Base-by-base conservation (phyloP, 257 asterid genomes). In the Solanum corneliomulleri region DNA sequence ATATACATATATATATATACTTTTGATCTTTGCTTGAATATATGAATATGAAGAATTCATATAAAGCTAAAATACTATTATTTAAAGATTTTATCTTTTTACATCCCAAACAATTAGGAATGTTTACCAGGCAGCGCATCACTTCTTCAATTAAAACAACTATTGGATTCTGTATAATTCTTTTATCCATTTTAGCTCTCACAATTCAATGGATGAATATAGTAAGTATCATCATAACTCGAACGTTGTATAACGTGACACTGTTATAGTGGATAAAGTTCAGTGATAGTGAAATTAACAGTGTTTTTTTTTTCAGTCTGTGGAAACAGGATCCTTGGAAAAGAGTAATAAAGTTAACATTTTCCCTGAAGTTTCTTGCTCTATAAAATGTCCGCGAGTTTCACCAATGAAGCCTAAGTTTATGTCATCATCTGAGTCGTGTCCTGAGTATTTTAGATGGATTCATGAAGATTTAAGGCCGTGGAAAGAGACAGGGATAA, bases 401-500 rank as follows among this genome's bases (percentile, higher is more conserved):
- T 18, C 91, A 69, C 90, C 89, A 39, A 35, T 18, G 9, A 37
- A 82, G 41, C 87, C 18, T 66, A 70, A 49, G 70, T 74, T 7
- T 60, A 88, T 29, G 13, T 44, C 91, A 42, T 39, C 91, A 23
- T 11, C 85, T 3, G 87, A 80, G n/a, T 84, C 87, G 2, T 96
- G 99, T 75, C 98, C 98, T 0, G 96, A 92, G 6, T 95, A 95
- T 92, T 95, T 96, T 86, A 91, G 85, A 84, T 96, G 99, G 99
- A 95, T 96, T 84, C 98, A 96, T 37, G 96, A 96, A 87, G 99
- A 96, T 87, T 91, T 96, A 86, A 88, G 83, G 86, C 96, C 98
- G 5, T 96, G 99, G 99, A 90, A 89, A 85, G 89, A 60, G 4
- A 74, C 89, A 15, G 99, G 99, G 81, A 93, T 95, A 86, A 90